A percentile compares a stretch with the other conserved stretches of the same genome.
These are phyloP conservation scores for Oenanthe sinensis DNA, from an alignment of 129 eudicot genomes.

Conservation along the genomic window DNA sequence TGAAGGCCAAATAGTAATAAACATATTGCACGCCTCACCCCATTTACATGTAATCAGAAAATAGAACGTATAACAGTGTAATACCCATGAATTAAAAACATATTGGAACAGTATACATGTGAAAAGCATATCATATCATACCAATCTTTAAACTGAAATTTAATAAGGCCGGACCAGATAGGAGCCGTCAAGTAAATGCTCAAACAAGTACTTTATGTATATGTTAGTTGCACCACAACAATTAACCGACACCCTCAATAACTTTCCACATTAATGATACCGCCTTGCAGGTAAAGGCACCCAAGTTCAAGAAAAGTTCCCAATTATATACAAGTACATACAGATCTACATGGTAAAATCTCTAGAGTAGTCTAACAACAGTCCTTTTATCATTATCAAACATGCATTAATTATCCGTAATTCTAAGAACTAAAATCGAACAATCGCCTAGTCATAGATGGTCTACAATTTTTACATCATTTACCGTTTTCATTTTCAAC, in stretches of 20 bases:
- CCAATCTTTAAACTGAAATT: background rate
- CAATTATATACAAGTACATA: slow-evolving; percentile 2
- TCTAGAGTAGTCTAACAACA: background rate
- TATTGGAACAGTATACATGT: background rate
- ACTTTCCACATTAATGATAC: slow-evolving; percentile 1
- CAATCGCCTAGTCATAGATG: background rate
- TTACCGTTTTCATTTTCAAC: background rate
- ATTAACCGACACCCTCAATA: background rate
- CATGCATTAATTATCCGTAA: background rate
- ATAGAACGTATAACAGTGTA: background rate
- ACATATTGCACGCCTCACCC: background rate
- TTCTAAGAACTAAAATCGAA: background rate
- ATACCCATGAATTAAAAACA: background rate
- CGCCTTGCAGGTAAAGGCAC: slow-evolving; percentile 2
- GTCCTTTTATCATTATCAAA: background rate
- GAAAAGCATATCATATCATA: background rate
- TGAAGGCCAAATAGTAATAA: no score
- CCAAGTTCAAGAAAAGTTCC: background rate
- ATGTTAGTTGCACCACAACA: background rate
- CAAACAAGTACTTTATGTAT: background rate
- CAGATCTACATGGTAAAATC: background rate
- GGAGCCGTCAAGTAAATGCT: background rate
- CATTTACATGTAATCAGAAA: background rate
- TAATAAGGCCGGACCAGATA: background rate
- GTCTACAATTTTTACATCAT: background rate